Conservation (phyloP, 1,139 yeast species). For the Nakaseomyces nivariensis region DNA sequence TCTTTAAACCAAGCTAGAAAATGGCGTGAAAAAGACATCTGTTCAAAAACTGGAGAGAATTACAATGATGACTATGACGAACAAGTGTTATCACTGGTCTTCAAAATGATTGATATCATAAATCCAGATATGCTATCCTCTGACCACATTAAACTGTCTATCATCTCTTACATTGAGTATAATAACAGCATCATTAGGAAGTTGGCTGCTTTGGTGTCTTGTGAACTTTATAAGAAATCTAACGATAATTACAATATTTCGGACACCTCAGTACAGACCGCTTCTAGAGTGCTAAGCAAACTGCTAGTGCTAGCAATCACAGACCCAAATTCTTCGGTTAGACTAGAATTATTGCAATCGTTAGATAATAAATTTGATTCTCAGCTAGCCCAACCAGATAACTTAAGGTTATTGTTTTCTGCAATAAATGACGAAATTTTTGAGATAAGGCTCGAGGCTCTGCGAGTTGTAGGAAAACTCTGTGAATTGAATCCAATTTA, state of each 20-base stretch:
- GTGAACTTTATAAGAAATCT: constrained; percentile 49
- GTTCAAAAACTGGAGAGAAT: constrained; percentile 41
- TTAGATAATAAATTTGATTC: constrained; percentile 76
- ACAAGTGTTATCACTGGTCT: constrained; percentile 29
- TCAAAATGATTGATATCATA: constrained; percentile 60
- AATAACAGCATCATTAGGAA: constrained; percentile 70
- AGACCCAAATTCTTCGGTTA: constrained; percentile 75
- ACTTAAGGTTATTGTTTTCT: constrained; percentile 73
- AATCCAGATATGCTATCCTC: constrained; percentile 68
- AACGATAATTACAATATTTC: constrained; percentile 85
- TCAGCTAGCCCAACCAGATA: constrained; percentile 88
- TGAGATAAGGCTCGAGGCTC: constrained; percentile 70
- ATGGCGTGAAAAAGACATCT: constrained; percentile 63
- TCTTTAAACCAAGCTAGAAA: constrained; percentile 61
- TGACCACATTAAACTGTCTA: constrained; percentile 80
- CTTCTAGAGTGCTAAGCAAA: constrained; percentile 74
- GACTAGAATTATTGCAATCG: constrained; percentile 67
- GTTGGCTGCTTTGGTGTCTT: constrained; percentile 76
- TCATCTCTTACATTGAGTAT: constrained; percentile 72
- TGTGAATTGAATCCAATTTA: constrained; percentile 89
- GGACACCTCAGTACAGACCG: constrained; percentile 72
- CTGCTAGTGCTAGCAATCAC: constrained; percentile 79
- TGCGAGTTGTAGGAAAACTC: constrained; percentile 71
- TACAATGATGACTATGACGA: constrained; percentile 28
- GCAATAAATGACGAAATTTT: constrained; percentile 89